These are phyloP conservation scores for Chrysanthemum seticuspe DNA, from an alignment of 129 eudicot species.

Conservation along the genomic window DNA sequence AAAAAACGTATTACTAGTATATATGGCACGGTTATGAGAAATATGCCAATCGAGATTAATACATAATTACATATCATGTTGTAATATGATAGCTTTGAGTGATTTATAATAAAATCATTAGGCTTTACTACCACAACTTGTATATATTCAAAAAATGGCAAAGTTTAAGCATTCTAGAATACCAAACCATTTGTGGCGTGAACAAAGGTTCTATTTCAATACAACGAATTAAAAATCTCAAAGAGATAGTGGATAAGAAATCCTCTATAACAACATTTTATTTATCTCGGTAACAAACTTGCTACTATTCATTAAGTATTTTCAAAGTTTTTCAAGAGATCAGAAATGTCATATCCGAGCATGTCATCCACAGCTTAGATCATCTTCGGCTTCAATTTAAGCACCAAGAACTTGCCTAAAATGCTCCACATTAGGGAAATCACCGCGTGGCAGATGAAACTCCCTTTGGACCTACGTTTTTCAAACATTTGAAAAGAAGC, in stretches of 20 bases:
- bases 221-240: not conserved
- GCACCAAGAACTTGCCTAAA: constrained; percentile 63
- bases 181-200: not conserved
- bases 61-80: no score
- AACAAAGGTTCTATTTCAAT: not conserved
- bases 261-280: not conserved
- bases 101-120: no score
- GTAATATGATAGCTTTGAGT: no score
- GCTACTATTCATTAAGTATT: constrained; percentile 50
- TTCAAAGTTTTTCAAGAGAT: constrained; percentile 65
- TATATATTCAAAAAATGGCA: no score
- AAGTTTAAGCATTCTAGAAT: no score
- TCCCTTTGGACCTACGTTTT: constrained; percentile 68
- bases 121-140: no score
- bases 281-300: not conserved
- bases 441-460: constrained; percentile 75
- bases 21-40: no score
- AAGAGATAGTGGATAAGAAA: not conserved
- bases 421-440: constrained; percentile 78
- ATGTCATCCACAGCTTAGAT: constrained; percentile 86
- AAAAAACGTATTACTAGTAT: no score
- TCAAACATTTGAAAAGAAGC: not conserved
- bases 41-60: no score
- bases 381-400: constrained; percentile 86
- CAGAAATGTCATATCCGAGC: constrained; percentile 87